Percentiles rank a stretch among this genome's conserved stretches.
Conservation (phyloP, 2,329 filamentous ascomycete species). For the Xylaria sp. region DNA sequence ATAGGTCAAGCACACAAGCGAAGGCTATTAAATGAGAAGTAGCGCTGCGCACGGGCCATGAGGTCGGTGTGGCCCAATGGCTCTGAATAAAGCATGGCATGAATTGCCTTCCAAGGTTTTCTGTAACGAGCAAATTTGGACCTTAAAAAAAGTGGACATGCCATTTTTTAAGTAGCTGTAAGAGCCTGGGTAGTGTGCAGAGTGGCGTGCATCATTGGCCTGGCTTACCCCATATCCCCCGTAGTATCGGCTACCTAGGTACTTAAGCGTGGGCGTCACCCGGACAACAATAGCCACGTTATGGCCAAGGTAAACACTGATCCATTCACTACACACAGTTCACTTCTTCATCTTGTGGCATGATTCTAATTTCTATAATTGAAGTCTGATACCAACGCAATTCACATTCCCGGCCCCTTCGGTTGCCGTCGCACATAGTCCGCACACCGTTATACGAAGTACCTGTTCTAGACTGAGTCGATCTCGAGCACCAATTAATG, state of each 20-base stretch:
- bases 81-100: no score
- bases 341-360: neutral
- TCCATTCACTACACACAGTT: neutral
- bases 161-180: no score
- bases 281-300: slow-evolving; percentile 15
- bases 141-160: no score
- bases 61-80: no score
- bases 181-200: no score
- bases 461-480: neutral
- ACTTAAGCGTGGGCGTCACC: slow-evolving; percentile 10
- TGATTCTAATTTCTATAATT: neutral
- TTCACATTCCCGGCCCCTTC: neutral
- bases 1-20: no score
- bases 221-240: neutral
- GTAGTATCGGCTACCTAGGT: no score
- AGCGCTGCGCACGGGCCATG: no score
- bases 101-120: no score
- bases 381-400: neutral
- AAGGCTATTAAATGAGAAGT: no score
- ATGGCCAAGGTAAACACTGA: slow-evolving; percentile 15
- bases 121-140: no score
- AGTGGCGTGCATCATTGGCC: no score
- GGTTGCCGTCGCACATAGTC: neutral
- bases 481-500: slow-evolving; percentile 1
- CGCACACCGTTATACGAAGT: neutral